These are phyloP conservation scores for Retiboletus flavoniger DNA, from an alignment of 1,284 basidiomycete species.

Conservation along the genomic window DNA sequence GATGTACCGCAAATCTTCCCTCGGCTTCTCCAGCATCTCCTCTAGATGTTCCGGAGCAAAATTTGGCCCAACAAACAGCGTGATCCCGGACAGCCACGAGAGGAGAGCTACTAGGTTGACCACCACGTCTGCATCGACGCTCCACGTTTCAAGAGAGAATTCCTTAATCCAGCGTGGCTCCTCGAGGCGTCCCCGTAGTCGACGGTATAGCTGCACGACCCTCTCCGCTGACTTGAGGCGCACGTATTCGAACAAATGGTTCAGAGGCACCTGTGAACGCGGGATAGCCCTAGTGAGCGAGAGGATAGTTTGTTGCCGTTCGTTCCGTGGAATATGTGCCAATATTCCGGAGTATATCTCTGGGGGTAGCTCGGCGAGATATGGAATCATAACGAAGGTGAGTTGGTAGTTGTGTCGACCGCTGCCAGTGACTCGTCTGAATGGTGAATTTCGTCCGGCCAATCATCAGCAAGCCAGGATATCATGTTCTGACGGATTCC, in stretches of 20 bases:
- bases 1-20: conserved; percentile 42
- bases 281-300: conserved; percentile 58
- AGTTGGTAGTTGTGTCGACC: too few species aligned
- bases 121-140: conserved; percentile 60
- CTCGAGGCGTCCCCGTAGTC: conserved; percentile 41
- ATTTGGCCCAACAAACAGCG: conserved; percentile 53
- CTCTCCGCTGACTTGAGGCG: conserved; percentile 45
- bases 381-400: conserved; percentile 13
- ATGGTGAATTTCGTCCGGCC: too few species aligned
- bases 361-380: conserved; percentile 44
- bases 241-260: conserved; percentile 52
- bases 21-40: conserved; percentile 49
- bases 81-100: conserved; percentile 46
- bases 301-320: conserved; percentile 45
- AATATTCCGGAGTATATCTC: conserved; percentile 62
- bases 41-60: conserved; percentile 68
- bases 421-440: too few species aligned
- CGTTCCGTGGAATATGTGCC: conserved; percentile 39
- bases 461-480: too few species aligned
- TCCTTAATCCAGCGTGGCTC: conserved; percentile 43
- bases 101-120: conserved; percentile 56
- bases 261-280: conserved; percentile 47
- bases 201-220: conserved; percentile 46
- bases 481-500: not conserved
- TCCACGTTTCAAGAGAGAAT: conserved; percentile 56